phyloP scores from a whole-genome alignment of 1,284 basidiomycete genomes.

The Rugiboletus extremiorientalis region DNA sequence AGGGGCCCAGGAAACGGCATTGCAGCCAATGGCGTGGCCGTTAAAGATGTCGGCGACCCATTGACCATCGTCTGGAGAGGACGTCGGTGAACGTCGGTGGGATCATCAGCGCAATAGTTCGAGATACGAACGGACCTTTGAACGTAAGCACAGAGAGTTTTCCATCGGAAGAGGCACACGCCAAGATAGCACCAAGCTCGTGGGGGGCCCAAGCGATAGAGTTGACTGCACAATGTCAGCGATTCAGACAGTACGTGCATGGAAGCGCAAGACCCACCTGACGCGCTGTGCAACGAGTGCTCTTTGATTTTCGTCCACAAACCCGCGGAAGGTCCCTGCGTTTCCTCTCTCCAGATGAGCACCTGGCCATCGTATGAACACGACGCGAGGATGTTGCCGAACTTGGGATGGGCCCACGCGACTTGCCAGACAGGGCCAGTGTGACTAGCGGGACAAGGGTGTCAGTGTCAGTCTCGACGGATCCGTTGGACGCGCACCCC shows the following conservation, averaged over 20 bases:
- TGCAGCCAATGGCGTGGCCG: slow-evolving; percentile 95
- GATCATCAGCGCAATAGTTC: not conserved
- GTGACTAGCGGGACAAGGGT: slow-evolving; percentile 53
- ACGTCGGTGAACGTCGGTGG: not conserved
- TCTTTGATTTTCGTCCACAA: slow-evolving; percentile 97
- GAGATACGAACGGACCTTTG: slow-evolving; percentile 62
- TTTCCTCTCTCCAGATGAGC: slow-evolving; percentile 96
- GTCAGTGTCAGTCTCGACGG: not conserved
- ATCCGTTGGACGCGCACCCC: slow-evolving; percentile 55
- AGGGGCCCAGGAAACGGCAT: slow-evolving; percentile 97
- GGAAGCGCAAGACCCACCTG: slow-evolving; percentile 52
- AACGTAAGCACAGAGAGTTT: slow-evolving; percentile 97
- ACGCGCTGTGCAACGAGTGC: slow-evolving; percentile 92
- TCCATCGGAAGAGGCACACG: slow-evolving; percentile 97
- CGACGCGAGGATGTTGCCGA: slow-evolving; percentile 93
- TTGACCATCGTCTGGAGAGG: slow-evolving; percentile 85
- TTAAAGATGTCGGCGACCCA: slow-evolving; percentile 96
- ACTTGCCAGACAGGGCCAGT: slow-evolving; percentile 98
- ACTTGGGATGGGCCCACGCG: slow-evolving; percentile 98
- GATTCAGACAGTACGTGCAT: not conserved
- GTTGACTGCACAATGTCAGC: slow-evolving; percentile 63
- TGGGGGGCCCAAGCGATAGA: slow-evolving; percentile 98
- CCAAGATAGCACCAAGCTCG: slow-evolving; percentile 94
- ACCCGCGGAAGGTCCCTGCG: slow-evolving; percentile 52
- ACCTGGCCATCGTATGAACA: slow-evolving; percentile 99